A percentile compares a stretch with the other conserved stretches of the same genome.
phyloP scores from a whole-genome alignment of 495 filamentous ascomycete species.

The Aspergillus incahuasiensis region DNA sequence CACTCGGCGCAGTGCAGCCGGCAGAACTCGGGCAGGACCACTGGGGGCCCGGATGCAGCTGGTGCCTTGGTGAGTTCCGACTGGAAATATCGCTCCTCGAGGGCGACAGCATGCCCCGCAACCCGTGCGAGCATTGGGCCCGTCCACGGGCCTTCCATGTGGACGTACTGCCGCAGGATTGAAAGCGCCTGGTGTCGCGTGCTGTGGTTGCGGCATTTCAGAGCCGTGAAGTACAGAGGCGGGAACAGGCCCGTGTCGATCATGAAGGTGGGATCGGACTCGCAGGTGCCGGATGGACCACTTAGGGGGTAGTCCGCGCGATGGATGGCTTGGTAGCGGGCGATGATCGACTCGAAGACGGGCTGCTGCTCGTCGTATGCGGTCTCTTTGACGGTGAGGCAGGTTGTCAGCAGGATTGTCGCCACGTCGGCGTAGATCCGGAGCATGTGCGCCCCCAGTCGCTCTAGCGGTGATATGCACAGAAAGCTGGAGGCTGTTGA shows the following conservation, averaged over 20 bases:
- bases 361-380: not conserved
- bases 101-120: not conserved
- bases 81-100: not conserved
- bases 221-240: not conserved
- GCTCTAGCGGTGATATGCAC: not conserved
- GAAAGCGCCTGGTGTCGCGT: not conserved
- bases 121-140: not conserved
- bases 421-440: not conserved
- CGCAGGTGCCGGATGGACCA: not conserved
- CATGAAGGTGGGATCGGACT: not conserved
- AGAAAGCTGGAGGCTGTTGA: not conserved
- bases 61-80: not conserved
- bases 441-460: not conserved
- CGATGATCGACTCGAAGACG: not conserved
- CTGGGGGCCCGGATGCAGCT: too few relatives aligned
- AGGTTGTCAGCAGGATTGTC: not conserved
- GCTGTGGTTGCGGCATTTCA: not conserved
- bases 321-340: not conserved
- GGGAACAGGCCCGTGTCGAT: not conserved
- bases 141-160: slow-evolving; percentile 2
- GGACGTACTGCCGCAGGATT: not conserved
- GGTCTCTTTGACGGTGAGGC: not conserved
- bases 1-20: not conserved
- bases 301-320: not conserved
- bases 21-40: not conserved